A percentile compares a stretch with the other conserved stretches of the same genome.
Conservation (phyloP, 805 yeast species). For the Saturnispora zaruensis region DNA sequence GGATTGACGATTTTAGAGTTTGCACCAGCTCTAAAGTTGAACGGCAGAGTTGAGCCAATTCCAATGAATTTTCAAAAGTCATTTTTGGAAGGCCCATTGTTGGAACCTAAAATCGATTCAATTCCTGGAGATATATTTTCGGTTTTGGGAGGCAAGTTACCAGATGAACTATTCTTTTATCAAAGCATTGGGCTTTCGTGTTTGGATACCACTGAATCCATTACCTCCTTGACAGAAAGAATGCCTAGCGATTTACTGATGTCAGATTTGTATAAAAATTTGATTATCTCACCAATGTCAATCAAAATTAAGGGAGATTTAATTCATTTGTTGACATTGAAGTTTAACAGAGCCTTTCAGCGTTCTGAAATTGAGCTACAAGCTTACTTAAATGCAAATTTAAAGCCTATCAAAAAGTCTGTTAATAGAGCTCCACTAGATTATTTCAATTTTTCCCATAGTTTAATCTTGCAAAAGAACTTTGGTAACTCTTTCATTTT, state of each 20-base stretch:
- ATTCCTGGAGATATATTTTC: conserved; percentile 78
- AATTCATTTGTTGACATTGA: conserved; percentile 58
- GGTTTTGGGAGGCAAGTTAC: conserved; percentile 73
- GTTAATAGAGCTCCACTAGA: neutral
- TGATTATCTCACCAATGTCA: conserved; percentile 39
- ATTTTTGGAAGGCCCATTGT: conserved; percentile 13
- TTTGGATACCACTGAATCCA: conserved; percentile 53
- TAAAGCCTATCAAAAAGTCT: neutral
- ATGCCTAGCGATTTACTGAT: conserved; percentile 57
- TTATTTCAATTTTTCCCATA: conserved; percentile 40
- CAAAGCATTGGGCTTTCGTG: conserved; percentile 68
- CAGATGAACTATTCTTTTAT: conserved; percentile 79
- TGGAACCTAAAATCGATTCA: conserved; percentile 17
- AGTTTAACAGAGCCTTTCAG: conserved; percentile 79
- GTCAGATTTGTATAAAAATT: conserved; percentile 47
- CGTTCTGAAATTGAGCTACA: conserved; percentile 52
- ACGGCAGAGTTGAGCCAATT: conserved; percentile 61
- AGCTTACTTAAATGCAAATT: conserved; percentile 25
- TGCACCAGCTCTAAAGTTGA: conserved; percentile 62
- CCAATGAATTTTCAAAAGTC: conserved; percentile 17
- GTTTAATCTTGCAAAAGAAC: conserved; percentile 27
- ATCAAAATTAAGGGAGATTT: conserved; percentile 50
- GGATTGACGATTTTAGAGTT: conserved; percentile 62
- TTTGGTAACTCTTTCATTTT: conserved; percentile 28
- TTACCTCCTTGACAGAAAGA: conserved; percentile 53